Conservation (phyloP, 257 asterid species). For the Plantago elongata region DNA sequence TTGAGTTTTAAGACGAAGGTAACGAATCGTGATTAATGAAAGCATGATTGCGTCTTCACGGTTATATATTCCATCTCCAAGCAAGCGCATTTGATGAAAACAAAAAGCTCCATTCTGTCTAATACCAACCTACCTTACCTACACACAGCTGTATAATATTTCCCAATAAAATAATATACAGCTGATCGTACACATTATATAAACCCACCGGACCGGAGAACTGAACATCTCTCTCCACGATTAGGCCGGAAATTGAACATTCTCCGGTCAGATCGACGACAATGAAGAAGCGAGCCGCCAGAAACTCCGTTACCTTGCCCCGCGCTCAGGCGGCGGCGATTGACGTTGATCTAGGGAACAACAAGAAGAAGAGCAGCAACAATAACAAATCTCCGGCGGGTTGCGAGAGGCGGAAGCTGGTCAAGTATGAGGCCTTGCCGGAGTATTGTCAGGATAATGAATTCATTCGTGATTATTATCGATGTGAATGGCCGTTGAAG, state of each 20-base stretch:
- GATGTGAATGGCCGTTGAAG: slow-evolving; percentile 89
- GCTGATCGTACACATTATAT: neutral
- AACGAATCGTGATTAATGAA: too few relatives aligned
- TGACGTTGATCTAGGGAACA: neutral
- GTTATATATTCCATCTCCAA: too few relatives aligned
- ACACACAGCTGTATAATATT: neutral
- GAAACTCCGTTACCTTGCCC: slow-evolving; percentile 12
- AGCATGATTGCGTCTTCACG: too few relatives aligned
- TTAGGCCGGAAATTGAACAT: too few relatives aligned
- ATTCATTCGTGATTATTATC: slow-evolving; percentile 64
- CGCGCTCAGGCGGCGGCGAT: slow-evolving; percentile 1
- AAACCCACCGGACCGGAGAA: neutral
- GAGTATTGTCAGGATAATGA: slow-evolving; percentile 85
- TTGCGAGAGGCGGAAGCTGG: slow-evolving; percentile 28
- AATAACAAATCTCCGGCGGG: slow-evolving; percentile 16
- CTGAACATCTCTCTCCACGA: neutral
- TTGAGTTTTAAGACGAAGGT: too few relatives aligned
- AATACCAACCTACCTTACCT: neutral
- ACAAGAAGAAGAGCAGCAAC: slow-evolving; percentile 19
- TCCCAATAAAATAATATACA: too few relatives aligned
- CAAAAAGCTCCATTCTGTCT: neutral
- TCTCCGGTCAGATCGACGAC: neutral
- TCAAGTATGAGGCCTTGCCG: slow-evolving; percentile 72
- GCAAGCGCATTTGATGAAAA: too few relatives aligned
- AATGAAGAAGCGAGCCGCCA: slow-evolving; percentile 39